These are phyloP conservation scores for Coemansia aciculifera DNA, from an alignment of 192 early-diverging fungal species.

Conservation along the genomic window DNA sequence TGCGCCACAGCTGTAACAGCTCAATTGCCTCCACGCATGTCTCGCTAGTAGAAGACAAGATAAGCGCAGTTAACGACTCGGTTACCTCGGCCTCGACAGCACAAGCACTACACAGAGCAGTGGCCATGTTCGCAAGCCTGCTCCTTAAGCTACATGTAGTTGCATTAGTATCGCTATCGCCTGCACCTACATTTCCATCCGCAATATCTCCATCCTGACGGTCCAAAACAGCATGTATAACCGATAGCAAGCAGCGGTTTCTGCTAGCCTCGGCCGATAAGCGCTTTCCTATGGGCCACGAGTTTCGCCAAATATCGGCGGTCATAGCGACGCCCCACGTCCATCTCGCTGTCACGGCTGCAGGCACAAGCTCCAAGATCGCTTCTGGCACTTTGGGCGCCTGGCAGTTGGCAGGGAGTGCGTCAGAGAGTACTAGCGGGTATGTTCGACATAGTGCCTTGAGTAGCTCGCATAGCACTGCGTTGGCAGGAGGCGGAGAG, in stretches of 20 bases:
- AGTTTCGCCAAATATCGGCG: slow-evolving; percentile 18
- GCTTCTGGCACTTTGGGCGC: slow-evolving; percentile 5
- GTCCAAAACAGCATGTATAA: background rate
- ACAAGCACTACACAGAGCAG: background rate
- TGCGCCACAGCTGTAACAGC: slow-evolving; percentile 13
- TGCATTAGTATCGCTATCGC: background rate
- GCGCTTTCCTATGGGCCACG: slow-evolving; percentile 42
- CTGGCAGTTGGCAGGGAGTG: slow-evolving; percentile 12
- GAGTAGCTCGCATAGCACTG: slow-evolving; percentile 6
- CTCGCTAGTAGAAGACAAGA: slow-evolving; percentile 4
- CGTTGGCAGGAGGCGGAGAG: slow-evolving; percentile 9
- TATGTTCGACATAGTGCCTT: slow-evolving; percentile 19
- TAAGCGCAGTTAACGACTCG: slow-evolving; percentile 1
- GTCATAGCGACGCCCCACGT: slow-evolving; percentile 40
- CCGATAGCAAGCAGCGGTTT: slow-evolving; percentile 19
- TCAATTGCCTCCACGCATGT: slow-evolving; percentile 12
- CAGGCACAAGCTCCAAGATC: slow-evolving; percentile 20
- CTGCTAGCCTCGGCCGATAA: slow-evolving; percentile 33
- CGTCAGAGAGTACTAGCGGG: slow-evolving; percentile 31
- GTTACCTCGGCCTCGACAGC: background rate
- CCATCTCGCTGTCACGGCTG: slow-evolving; percentile 16
- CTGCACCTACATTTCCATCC: background rate
- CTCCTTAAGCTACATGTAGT: background rate
- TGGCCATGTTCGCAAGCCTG: background rate
- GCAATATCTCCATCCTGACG: background rate